Conservation (phyloP, 2,329 filamentous ascomycete genomes). For the Colletotrichum tofieldiae region DNA sequence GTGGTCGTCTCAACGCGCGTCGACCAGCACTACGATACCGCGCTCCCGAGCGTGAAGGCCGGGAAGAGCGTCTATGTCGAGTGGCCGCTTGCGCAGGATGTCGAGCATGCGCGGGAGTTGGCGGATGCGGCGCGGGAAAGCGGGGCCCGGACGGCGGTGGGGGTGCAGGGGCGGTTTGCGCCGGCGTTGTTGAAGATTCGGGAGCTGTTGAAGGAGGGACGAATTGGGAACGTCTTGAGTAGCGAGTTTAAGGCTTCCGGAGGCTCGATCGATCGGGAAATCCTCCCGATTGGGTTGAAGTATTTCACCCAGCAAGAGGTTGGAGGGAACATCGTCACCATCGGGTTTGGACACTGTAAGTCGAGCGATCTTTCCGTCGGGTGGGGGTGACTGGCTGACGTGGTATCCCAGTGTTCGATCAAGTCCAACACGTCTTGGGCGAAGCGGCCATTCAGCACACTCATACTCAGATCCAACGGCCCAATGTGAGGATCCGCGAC, state of each 20-base stretch:
- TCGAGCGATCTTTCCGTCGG: background rate
- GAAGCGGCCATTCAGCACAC: conserved; percentile 6
- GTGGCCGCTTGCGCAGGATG: conserved; percentile 70
- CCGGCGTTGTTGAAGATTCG: conserved; percentile 62
- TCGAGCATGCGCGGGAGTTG: conserved; percentile 59
- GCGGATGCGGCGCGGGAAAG: conserved; percentile 42
- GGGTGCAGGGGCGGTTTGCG: conserved; percentile 65
- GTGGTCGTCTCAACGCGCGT: conserved; percentile 70
- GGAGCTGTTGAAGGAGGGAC: conserved; percentile 60
- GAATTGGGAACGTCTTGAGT: conserved; percentile 68
- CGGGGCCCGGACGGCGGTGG: conserved; percentile 58
- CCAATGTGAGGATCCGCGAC: conserved; percentile 16
- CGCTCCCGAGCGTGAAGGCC: conserved; percentile 63
- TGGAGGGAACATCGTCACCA: conserved; percentile 62
- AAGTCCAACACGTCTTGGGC: conserved; percentile 28
- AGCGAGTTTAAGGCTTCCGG: conserved; percentile 57
- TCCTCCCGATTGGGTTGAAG: conserved; percentile 52
- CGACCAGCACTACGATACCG: conserved; percentile 65
- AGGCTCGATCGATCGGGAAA: conserved; percentile 54
- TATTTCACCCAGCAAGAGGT: conserved; percentile 66
- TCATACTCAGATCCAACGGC: conserved; percentile 53
- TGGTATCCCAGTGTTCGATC: background rate
- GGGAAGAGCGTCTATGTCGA: conserved; percentile 71
- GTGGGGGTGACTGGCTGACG: background rate
- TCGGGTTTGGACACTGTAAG: conserved; percentile 57